Conservation (phyloP, 768 basidiomycete species). For the Boletales sp. region DNA sequence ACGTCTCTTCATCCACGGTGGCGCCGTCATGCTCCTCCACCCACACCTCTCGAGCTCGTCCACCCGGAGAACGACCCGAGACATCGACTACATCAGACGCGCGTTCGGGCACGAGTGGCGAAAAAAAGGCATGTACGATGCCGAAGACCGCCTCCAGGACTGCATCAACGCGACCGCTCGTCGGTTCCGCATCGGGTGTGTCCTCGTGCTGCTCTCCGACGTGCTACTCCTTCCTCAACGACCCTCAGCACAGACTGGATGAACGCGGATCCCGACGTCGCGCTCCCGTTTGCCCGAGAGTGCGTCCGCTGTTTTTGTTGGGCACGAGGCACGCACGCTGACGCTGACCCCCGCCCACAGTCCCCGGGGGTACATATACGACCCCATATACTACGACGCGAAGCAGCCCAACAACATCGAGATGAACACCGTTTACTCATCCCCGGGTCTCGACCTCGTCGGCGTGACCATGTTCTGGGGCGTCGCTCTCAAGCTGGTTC, state of each 20-base stretch:
- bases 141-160: conserved; percentile 48
- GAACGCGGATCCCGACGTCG: conserved; percentile 71
- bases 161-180: conserved; percentile 57
- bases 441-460: conserved; percentile 51
- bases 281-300: conserved; percentile 63
- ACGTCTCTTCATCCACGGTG: conserved; percentile 66
- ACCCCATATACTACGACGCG: conserved; percentile 59
- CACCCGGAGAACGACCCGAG: conserved; percentile 53
- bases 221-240: not conserved
- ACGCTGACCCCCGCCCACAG: conserved; percentile 10
- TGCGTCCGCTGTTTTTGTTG: conserved; percentile 31
- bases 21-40: conserved; percentile 72
- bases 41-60: conserved; percentile 36
- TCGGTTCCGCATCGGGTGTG: conserved; percentile 44
- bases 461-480: conserved; percentile 71
- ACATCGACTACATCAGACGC: conserved; percentile 65
- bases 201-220: not conserved
- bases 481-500: conserved; percentile 67
- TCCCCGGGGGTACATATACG: conserved; percentile 35
- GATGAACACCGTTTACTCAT: conserved; percentile 55
- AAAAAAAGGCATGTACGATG: conserved; percentile 45
- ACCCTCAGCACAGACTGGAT: conserved; percentile 55
- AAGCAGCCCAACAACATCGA: conserved; percentile 47
- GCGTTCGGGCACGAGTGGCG: conserved; percentile 56
- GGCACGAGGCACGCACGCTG: conserved; percentile 8